Evolutionary conservation across 2,329 filamentous ascomycete genomes (phyloP), one percentile per base, ranked within the genome.

Genomic region (Clonostachys rhizophaga): DNA sequence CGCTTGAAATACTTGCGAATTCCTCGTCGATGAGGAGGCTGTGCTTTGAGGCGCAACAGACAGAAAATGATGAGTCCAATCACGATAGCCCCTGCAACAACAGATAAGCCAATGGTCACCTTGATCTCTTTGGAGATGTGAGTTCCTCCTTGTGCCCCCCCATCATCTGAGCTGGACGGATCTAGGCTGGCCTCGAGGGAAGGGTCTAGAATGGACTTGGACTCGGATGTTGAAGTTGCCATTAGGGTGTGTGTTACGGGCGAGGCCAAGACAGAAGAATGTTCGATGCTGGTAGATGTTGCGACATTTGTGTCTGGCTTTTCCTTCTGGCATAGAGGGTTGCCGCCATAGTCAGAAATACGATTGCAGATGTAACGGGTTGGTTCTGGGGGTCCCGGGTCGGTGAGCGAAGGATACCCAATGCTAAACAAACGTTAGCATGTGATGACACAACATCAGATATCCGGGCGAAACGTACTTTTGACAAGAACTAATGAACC

Each of bases 401-500:
- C 56, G 42, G 47, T 10, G 42, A 60, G 46, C 16, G 58, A 54
- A 35, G 50, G 45, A 42, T 58, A 57, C 12, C 58, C 59, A 42
- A 61, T 54, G 20, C 60, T 52, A 18, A 30, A 30, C 20, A 36
- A 12, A 30, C 24, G 24, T 30, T 42, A 12, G 13, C 16, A 30
- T 43, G 12, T 16, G 40, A 30, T 18, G 40, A 24, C n/a, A 42
- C 13, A 42, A 24, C 14, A 30, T 14, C 20, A 39, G 10, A 39
- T 11, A n/a, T 39, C 36, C 36, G n/a, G 36, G 37, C 16, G 34
- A 36, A 8, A 18, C 69, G 61, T 62, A 79, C 77, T 70, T 71
- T 55, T 73, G 65, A 48, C 76, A 81, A 47, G 63, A 60, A 54
- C 71, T 75, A 60, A 79, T 76, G 48, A 79, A 63, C 55, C 65